Evolutionary conservation across 495 filamentous ascomycete species (phyloP).

Genomic region (Penicillium argentinense): DNA sequence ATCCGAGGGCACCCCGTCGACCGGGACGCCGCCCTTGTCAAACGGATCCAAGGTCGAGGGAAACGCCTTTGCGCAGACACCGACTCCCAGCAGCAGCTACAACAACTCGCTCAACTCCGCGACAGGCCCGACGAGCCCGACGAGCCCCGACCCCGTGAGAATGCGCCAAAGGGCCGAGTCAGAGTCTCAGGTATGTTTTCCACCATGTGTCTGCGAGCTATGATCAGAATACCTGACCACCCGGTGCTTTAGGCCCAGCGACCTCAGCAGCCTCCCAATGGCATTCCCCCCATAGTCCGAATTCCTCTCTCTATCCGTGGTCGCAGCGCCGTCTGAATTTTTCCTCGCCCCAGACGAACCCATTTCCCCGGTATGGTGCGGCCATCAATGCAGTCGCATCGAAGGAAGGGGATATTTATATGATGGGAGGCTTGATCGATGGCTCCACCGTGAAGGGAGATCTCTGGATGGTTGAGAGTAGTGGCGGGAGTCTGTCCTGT

Average conservation of each 20-base stretch:
- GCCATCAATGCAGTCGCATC: slow-evolving; percentile 90
- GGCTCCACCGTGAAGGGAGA: slow-evolving; percentile 95
- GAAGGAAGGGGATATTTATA: slow-evolving; percentile 95
- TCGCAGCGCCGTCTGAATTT: slow-evolving; percentile 87
- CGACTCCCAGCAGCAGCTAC: slow-evolving; percentile 62
- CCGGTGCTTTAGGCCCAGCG: slow-evolving; percentile 30
- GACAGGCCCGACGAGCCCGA: slow-evolving; percentile 29
- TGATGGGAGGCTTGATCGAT: slow-evolving; percentile 96
- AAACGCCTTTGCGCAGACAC: slow-evolving; percentile 42
- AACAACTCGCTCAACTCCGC: slow-evolving; percentile 65
- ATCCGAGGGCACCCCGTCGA: slow-evolving; percentile 42
- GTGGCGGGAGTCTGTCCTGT: slow-evolving; percentile 76
- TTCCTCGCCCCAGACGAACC: slow-evolving; percentile 75
- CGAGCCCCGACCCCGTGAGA: slow-evolving; percentile 52
- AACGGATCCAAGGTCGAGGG: slow-evolving; percentile 47
- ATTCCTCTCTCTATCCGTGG: slow-evolving; percentile 86
- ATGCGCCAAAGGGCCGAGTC: slow-evolving; percentile 52
- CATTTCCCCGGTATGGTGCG: slow-evolving; percentile 96
- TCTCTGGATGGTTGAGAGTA: slow-evolving; percentile 95
- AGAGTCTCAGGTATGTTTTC: slow-evolving; percentile 47
- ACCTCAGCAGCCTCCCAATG: slow-evolving; percentile 33
- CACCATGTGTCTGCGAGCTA: background rate
- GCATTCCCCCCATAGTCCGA: slow-evolving; percentile 43
- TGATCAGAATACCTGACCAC: slow-evolving; percentile 10
- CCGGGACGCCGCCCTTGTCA: slow-evolving; percentile 22